Evolutionary conservation across 1,284 basidiomycete genomes (phyloP), one percentile per base, ranked within the genome.

Genomic region (Leucoagaricus sp.): DNA sequence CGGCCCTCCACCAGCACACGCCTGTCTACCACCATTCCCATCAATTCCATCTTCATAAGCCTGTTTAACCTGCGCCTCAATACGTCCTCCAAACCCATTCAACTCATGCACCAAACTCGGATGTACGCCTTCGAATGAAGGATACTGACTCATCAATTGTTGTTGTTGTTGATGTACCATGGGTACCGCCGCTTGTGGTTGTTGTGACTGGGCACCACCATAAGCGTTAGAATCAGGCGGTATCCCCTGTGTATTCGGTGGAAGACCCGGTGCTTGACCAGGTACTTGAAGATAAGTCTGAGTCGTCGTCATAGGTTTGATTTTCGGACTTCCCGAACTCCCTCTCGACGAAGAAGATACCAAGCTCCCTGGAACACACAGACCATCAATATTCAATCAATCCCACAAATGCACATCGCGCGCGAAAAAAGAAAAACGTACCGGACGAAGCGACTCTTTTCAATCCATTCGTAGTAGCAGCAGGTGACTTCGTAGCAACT

Each of bases 21-120:
- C n/a, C n/a, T n/a, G n/a, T n/a, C n/a, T n/a, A 42, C 41, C 52
- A 61, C 52, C 31, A 57, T 55, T 40, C 61, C 60, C 52, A 63
- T 62, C 49, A 63, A 69, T 69, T n/a, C 71, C 70, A 15, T 71
- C 70, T 21, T 72, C 66, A 56, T 78, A 77, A 17, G 78, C 81
- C 55, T 75, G 73, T 42, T 74, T 69, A n/a, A 87, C 77, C 66
- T 85, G 85, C 12, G 73, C 72, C 25, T 78, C 76, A 59, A 88
- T 79, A 48, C 79, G 74, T 0, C 79, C 82, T 8, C 86, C 82
- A 63, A 89, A 87, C 36, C 72, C 70, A 58, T 76, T 73, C 60
- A 86, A 74, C 60, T 88, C 83, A 58, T 81, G 78, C 8, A 85
- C 77, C 47, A 89, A 71, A 55, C 75, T 80, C 3, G 85, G 83